These are phyloP conservation scores for Furcasterigmium furcatum DNA, from an alignment of 2,329 filamentous ascomycete genomes.

Conservation along the genomic window DNA sequence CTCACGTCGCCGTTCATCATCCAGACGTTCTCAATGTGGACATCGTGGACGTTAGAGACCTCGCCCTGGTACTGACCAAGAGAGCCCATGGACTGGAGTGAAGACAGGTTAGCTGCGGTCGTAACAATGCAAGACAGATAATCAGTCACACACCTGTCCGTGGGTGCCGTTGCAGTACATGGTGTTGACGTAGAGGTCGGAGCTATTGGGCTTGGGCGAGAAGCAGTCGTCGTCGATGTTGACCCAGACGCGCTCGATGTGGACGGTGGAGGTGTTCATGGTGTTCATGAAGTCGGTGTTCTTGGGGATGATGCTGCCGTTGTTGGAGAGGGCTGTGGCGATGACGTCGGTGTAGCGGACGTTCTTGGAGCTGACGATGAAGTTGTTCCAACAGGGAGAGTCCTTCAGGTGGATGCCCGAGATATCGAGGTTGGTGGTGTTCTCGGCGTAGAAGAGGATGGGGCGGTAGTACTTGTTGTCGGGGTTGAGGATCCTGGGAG, in stretches of 20 bases:
- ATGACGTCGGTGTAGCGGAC: conserved; percentile 50
- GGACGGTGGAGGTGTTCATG: conserved; percentile 51
- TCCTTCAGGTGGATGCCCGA: conserved; percentile 58
- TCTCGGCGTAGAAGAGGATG: conserved; percentile 60
- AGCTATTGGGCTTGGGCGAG: conserved; percentile 57
- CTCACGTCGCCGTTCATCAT: conserved; percentile 39
- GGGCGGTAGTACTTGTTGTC: conserved; percentile 55
- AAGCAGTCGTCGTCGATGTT: conserved; percentile 60
- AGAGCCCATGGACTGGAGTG: conserved; percentile 50
- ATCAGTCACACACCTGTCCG: conserved; percentile 29
- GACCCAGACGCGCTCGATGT: conserved; percentile 45
- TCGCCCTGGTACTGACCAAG: conserved; percentile 56
- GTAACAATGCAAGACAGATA: too few relatives aligned
- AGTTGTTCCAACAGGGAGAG: conserved; percentile 63
- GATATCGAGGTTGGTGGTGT: conserved; percentile 55
- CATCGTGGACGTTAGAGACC: conserved; percentile 52
- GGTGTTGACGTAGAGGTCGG: conserved; percentile 54
- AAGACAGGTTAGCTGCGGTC: not conserved
- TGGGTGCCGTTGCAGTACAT: conserved; percentile 60
- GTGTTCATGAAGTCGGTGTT: conserved; percentile 64
- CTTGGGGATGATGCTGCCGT: conserved; percentile 42
- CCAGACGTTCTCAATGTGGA: conserved; percentile 57
- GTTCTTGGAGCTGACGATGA: conserved; percentile 54
- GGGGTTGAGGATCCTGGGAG: conserved; percentile 37
- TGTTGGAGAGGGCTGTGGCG: conserved; percentile 49